A percentile compares a stretch with the other conserved stretches of the same genome.
phyloP scores from a whole-genome alignment of 495 filamentous ascomycete species.

The Physcia stellaris region DNA sequence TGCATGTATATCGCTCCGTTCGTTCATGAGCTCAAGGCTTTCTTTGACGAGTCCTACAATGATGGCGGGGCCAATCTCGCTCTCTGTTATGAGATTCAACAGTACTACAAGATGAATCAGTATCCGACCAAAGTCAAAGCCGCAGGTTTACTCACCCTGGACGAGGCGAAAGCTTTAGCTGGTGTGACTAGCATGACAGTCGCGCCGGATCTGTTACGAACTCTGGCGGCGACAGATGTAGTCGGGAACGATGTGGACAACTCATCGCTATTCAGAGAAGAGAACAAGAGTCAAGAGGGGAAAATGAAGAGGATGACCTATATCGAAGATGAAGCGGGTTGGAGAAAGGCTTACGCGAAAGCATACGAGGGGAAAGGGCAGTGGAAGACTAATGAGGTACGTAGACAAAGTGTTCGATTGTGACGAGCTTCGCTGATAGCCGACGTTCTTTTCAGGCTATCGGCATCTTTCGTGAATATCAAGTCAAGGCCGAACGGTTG shows the following conservation, averaged over 20 bases:
- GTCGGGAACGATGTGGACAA: slow-evolving; percentile 19
- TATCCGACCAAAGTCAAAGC: slow-evolving; percentile 39
- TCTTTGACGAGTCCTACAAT: slow-evolving; percentile 36
- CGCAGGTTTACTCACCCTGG: slow-evolving; percentile 39
- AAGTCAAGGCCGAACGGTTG: slow-evolving; percentile 36
- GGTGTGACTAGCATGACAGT: slow-evolving; percentile 46
- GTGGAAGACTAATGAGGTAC: slow-evolving; percentile 36
- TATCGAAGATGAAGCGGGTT: slow-evolving; percentile 29
- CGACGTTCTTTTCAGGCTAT: slow-evolving; percentile 28
- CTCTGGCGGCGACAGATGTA: slow-evolving; percentile 28
- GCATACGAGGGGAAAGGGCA: slow-evolving; percentile 34
- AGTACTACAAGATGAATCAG: slow-evolving; percentile 31
- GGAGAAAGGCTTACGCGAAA: slow-evolving; percentile 35
- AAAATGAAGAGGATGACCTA: slow-evolving; percentile 16
- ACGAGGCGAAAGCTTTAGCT: slow-evolving; percentile 43
- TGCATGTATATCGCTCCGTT: slow-evolving; percentile 50
- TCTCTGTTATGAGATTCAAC: slow-evolving; percentile 38
- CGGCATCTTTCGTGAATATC: slow-evolving; percentile 47
- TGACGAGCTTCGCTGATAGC: neutral
- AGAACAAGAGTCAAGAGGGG: slow-evolving; percentile 4
- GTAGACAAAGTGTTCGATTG: slow-evolving; percentile 1
- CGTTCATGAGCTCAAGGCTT: slow-evolving; percentile 50
- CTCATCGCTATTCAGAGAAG: slow-evolving; percentile 24
- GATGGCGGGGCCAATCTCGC: slow-evolving; percentile 32
- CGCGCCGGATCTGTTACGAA: slow-evolving; percentile 32